Evolutionary conservation across 2,329 filamentous ascomycete genomes (phyloP), one percentile per base, ranked within the genome.

Genomic region (Juglanconis oblonga): DNA sequence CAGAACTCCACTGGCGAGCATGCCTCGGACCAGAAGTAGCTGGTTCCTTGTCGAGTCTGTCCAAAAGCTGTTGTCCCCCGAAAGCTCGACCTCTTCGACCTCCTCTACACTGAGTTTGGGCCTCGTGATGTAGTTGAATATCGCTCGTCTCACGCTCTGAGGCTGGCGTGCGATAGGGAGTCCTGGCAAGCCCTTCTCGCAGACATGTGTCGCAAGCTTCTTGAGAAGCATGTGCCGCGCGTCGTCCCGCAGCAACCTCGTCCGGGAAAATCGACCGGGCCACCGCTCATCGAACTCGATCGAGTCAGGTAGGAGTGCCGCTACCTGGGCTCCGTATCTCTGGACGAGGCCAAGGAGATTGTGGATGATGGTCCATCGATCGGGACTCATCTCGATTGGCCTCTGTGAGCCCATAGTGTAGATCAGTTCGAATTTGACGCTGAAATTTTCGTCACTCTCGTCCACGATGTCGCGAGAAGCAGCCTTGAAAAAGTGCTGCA

Each of bases 371-470:
- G 66, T 64, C 87, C 87, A 90, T 4, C 88, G 74, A 2, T 81
- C 70, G 0, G 82, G 82, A 51, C 78, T 77, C 9, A 80, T 72
- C 5, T 88, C 81, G 0, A 87, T 73, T 0, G 78, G 64, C 1
- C 68, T 66, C 60, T 87, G 82, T 0, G 68, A 62, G 0, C 86
- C 87, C 65, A 88, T 80, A 0, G 85, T 87, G 59, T 89, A 89
- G 1, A 89, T 75, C 0, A 89, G 69, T 65, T 89, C 84, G 42
- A 86, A 87, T 51, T 81, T 83, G 4, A 80, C 76, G 49, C 77
- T 83, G 48, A 89, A 82, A 57, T 83, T 84, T 59, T 89, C 85
- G 51, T 90, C 87, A 44, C 82, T 86, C 68, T 90, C 86, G 59
- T 89, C 86, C 0, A 89, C 74, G 2, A 90, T 76, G 62, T 88